Evolutionary conservation across 768 basidiomycete species (phyloP), one percentile per base, ranked within the genome.

Genomic region (Sarcodon aspratus): DNA sequence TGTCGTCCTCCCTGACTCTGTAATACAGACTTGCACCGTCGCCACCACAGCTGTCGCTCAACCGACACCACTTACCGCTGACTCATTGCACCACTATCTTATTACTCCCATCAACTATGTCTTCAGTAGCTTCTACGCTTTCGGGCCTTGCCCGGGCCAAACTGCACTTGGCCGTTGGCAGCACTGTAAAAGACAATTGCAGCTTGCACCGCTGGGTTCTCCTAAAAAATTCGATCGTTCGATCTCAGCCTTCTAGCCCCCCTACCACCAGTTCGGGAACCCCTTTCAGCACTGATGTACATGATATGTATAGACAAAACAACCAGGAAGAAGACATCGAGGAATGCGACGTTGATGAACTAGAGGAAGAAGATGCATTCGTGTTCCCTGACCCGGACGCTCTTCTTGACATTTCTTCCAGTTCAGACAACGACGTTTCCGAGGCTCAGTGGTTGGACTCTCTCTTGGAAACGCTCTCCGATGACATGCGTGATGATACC

Each of bases 181-280:
- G 69, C 61, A 63, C 70, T 56, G 55, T 55, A 55, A 80, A 75
- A 68, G 82, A 85, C 69, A 77, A 66, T 54, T 73, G 75, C 71
- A 85, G 79, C 67, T 75, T 90, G 68, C 85, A 86, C 60, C 85
- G 86, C 61, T 88, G 84, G 85, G 87, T 91, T 47, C 73, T 91
- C 50, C 74, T 90, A 61, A 89, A 89, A 82, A 91, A 90, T 63
- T 87, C 84, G 32, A 74, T 88, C 53, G 65, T 78, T 55, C 72
- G 71, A 56, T 73, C 79, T 52, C 71, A 75, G 46, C 67, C 71
- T 54, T 52, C 66, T 57, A 63, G 63, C 55, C 44, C 70, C 48
- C 58, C 68, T 48, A 55, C 62, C 46, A 44, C 57, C 50, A 48
- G 48, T 45, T 46, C 59, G 21, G 21, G 21, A 27, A 8, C 40